Evolutionary conservation across 768 basidiomycete species (phyloP), one percentile per base, ranked within the genome.

Genomic region (Tricholoma sp.): DNA sequence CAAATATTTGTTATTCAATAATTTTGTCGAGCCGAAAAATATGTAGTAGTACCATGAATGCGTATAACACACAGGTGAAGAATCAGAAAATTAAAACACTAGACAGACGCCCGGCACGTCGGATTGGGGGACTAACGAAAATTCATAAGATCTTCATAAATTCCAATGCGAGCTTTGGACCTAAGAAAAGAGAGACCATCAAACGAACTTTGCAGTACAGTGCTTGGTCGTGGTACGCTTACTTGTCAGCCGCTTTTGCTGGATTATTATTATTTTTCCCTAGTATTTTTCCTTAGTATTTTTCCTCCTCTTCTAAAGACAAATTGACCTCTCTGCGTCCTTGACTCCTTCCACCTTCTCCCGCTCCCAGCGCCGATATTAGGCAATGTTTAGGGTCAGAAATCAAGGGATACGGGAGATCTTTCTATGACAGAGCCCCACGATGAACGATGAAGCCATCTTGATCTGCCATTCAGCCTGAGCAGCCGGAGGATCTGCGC

Each of bases 291-390:
- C n/a, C n/a, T n/a, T n/a, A 96, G 72, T 41, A 98, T 76, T 69
- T 91, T 91, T 1, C 94, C 95, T 6, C 92, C 94, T 69, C 91
- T 89, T 62, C 84, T 90, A 63, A 98, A 95, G 62, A 98, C 83
- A 71, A 96, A 96, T 70, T 96, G 94, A 61, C 91, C 94, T 12
- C 95, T 84, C 74, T 91, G 91, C 52, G 91, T n/a, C n/a, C n/a
- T n/a, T n/a, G n/a, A n/a, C n/a, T 92, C 74, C 83, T 90, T 39
- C 86, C 89, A 6, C 86, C 86, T 34, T 82, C 82, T 0, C 80
- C 86, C 12, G 91, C 91, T 13, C 94, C 95, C 28, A 98, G 79
- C 2, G 85, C 88, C 33, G 80, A 78, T 61, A 98, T 91, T 31
- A 98, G 77, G 20, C 77, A 68, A 48, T 86, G 83, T 67, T 93